Base-by-base conservation (phyloP, 176 grass and related monocot species). In the Raddia guianensis region DNA sequence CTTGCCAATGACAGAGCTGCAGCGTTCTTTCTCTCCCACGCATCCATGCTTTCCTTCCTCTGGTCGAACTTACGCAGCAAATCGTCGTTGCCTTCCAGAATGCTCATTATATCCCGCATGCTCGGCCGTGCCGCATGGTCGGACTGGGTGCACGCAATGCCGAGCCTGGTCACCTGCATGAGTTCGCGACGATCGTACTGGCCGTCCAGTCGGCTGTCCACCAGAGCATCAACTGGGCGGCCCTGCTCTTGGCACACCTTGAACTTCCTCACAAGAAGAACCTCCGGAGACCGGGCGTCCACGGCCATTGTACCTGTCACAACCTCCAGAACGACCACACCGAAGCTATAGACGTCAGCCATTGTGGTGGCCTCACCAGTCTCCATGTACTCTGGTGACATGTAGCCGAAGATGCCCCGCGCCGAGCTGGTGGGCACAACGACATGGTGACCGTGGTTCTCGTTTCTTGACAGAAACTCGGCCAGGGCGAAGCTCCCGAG, bases 331-430 rank as follows among this genome's bases (percentile, higher is more conserved):
- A 94, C 66, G 6, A 97, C 82, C 27, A 97, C 87, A 21, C 94
- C 94, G 20, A 93, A 97, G 76, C 94, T 97, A 76, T 97, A 97
- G 49, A 94, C 89, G 69, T 97, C 94, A 3, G 94, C 94, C 82
- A 82, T 85, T n/a, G 91, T 84, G 72, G 87, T 91, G 13, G 91
- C 91, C 55, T 94, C 87, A 6, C 91, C 94, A 13, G 76, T 84
- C 37, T 94, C 89, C 72, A 97, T 80, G 82, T 92, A 97, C 85
- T 97, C 94, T 0, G 94, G 94, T 13, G 94, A 85, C 89, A 97
- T 97, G 79, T 97, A 97, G 3, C 94, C 94, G 71, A 97, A 97
- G 64, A 97, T 97, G 79, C 94, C 94, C 10, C 85, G 87, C 0
- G 91, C 91, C 1, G 91, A 77, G 63, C 0, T 72, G 51, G 68